A percentile compares a stretch with the other conserved stretches of the same genome.
Conservation (phyloP, 2,329 filamentous ascomycete genomes). For the Monosporascus sp. region DNA sequence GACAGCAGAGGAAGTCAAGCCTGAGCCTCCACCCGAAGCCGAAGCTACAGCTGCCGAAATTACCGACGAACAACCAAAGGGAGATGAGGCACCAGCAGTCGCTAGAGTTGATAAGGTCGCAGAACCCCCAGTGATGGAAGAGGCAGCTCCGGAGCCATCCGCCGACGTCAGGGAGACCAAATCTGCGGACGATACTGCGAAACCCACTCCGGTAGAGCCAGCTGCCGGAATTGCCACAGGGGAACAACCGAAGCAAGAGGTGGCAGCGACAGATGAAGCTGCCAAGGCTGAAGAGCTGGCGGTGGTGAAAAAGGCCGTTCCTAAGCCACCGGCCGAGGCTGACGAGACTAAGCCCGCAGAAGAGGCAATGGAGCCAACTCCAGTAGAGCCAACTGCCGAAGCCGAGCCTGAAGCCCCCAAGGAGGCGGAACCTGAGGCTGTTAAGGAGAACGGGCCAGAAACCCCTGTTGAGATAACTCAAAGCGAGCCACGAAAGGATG, state of each 20-base stretch:
- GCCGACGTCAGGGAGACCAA: neutral
- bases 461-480: neutral
- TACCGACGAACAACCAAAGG: neutral
- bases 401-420: neutral
- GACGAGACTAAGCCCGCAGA: neutral
- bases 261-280: constrained; percentile 4
- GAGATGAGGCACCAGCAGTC: neutral
- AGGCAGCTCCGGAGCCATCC: neutral
- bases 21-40: neutral
- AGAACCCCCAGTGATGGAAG: neutral
- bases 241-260: neutral
- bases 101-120: neutral
- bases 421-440: neutral
- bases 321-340: constrained; percentile 1
- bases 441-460: constrained; percentile 1
- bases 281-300: neutral
- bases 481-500: neutral
- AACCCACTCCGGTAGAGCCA: neutral
- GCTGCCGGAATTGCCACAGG: neutral
- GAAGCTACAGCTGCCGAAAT: neutral
- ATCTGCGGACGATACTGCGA: neutral
- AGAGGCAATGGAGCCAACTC: neutral
- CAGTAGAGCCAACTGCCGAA: neutral
- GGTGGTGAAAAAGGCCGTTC: neutral
- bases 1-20: neutral